phyloP scores from a whole-genome alignment of 345 rosid species.

The Gossypioides kirkii region DNA sequence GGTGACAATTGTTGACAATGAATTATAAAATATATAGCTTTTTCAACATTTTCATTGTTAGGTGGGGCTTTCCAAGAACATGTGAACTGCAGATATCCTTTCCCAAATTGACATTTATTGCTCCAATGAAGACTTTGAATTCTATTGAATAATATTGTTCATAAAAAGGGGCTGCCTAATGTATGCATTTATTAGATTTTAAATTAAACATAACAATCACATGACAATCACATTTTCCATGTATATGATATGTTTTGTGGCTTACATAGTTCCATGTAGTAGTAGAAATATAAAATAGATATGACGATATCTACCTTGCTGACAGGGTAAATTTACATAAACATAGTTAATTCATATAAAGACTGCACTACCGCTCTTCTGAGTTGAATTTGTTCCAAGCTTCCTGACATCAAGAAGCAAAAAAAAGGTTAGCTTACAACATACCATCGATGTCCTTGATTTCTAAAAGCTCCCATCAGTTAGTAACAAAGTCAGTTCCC shows the following conservation, averaged over 20 bases:
- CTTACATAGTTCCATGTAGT: neutral
- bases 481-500: too few relatives aligned
- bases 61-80: neutral
- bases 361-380: constrained; percentile 59
- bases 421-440: neutral
- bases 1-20: constrained; percentile 1
- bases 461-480: neutral
- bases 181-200: neutral
- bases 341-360: neutral
- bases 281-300: neutral
- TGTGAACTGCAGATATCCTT: too few relatives aligned
- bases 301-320: neutral
- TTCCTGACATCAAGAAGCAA: constrained; percentile 51
- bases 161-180: neutral
- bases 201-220: neutral
- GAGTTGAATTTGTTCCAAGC: constrained; percentile 95
- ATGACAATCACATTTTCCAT: neutral
- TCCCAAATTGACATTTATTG: too few relatives aligned
- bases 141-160: neutral
- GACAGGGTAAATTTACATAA: neutral
- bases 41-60: neutral
- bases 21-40: neutral
- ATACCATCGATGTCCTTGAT: neutral
- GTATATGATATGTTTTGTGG: neutral
- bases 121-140: too few relatives aligned